Base-by-base conservation (phyloP, 2,329 filamentous ascomycete genomes). In the Fusarium sp. region DNA sequence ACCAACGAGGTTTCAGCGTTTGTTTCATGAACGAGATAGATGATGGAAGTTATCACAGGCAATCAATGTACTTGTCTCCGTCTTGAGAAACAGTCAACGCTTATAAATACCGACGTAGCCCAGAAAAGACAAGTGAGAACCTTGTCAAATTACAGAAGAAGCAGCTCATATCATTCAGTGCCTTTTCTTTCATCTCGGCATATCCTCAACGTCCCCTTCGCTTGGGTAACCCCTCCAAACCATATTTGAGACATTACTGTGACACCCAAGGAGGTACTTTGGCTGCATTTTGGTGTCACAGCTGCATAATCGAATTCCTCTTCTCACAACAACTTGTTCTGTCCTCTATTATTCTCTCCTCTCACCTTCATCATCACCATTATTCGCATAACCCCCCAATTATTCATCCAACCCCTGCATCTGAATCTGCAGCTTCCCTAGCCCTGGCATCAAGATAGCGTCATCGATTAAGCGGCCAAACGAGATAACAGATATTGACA, bases 381-480 rank as follows among this genome's bases (percentile, higher is more conserved):
- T 38, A 51, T 41, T 32, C 39, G n/a, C 47, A 26, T 36, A 50
- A 28, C 51, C 45, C 71, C 71, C 68, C 50, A 58, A n/a, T 42
- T n/a, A 30, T 55, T 36, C 32, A n/a, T 50, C 18, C 32, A 57
- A 72, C 62, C 71, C 71, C 67, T 74, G 59, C 73, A 57, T 63
- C 48, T 45, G 26, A 30, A 36, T 53, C 60, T 59, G 67, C 59
- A 74, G 71, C 67, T 72, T 38, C 51, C 54, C 50, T 58, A 48
- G 28, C 47, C 63, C 63, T 72, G 58, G 39, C 64, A 62, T 75
- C 63, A 67, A 66, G 55, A 64, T 61, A 74, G 74, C 73, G 73
- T 75, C 73, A 75, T 75, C 73, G 73, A 75, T 72, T 54, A 41
- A 66, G 60, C 45, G 44, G 57, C 39, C 59, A 55, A 44, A 54